Evolutionary conservation across 306 rosid genomes (phyloP).

Genomic region (Alnus rubra): DNA sequence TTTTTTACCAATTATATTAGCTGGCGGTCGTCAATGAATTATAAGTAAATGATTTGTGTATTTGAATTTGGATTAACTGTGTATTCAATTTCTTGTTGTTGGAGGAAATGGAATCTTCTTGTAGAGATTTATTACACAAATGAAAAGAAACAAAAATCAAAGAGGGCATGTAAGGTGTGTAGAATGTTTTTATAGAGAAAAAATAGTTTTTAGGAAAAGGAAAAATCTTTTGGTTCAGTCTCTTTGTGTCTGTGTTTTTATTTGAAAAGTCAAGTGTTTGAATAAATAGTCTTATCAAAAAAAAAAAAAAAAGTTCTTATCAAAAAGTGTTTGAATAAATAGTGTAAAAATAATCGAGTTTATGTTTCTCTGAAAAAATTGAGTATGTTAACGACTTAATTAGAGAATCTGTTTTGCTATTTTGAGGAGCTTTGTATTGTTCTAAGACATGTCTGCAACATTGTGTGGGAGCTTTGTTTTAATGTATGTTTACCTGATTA

Average conservation of each 20-base stretch:
- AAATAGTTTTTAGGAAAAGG: background rate
- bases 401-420: background rate
- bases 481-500: background rate
- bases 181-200: background rate
- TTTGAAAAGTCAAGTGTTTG: background rate
- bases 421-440: background rate
- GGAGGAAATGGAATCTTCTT: background rate
- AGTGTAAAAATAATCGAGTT: too few relatives aligned
- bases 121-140: background rate
- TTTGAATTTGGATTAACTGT: background rate
- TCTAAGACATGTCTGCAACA: background rate
- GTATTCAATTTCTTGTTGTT: conserved; percentile 1
- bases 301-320: too few relatives aligned
- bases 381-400: background rate
- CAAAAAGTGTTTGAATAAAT: background rate
- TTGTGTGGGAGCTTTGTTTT: background rate
- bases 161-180: background rate
- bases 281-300: too few relatives aligned
- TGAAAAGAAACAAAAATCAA: background rate
- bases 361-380: background rate
- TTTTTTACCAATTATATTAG: background rate
- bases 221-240: background rate
- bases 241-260: background rate
- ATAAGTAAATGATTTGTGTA: background rate
- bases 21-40: background rate